A percentile compares a stretch with the other conserved stretches of the same genome.
phyloP scores from a whole-genome alignment of 495 filamentous ascomycete genomes.

The Podospora pseudopauciseta region DNA sequence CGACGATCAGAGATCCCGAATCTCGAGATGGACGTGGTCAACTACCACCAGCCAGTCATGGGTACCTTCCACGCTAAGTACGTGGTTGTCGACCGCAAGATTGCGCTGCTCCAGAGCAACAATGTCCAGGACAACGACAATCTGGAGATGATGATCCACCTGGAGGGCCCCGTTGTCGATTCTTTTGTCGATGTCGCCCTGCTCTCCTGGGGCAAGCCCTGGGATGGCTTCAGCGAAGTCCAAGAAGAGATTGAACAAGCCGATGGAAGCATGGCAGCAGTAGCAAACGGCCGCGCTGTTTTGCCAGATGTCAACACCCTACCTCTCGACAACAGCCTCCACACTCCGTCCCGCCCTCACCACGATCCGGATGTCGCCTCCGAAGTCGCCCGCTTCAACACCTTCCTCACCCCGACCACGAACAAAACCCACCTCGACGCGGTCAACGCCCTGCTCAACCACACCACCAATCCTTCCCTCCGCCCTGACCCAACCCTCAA shows the following conservation, averaged over 20 bases:
- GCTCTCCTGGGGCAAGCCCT: conserved; percentile 63
- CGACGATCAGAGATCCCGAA: conserved; percentile 61
- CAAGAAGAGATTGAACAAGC: conserved; percentile 7
- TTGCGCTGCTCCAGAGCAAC: conserved; percentile 67
- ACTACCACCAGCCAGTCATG: conserved; percentile 66
- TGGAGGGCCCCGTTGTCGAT: conserved; percentile 75
- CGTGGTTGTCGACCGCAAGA: conserved; percentile 67
- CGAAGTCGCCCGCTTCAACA: conserved; percentile 60
- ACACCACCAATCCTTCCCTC: conserved; percentile 52
- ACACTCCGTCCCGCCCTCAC: conserved; percentile 55
- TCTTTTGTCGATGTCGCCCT: conserved; percentile 68
- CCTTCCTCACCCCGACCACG: conserved; percentile 43
- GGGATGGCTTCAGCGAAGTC: conserved; percentile 55
- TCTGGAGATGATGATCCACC: conserved; percentile 72
- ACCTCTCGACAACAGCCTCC: conserved; percentile 44
- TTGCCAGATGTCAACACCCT: conserved; percentile 14
- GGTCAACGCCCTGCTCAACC: conserved; percentile 61
- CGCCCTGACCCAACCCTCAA: conserved; percentile 47
- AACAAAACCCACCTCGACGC: conserved; percentile 53
- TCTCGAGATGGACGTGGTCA: conserved; percentile 68
- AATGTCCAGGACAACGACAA: conserved; percentile 79
- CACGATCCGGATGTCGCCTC: conserved; percentile 58
- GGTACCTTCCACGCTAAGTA: conserved; percentile 79
- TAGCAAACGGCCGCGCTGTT: conserved; percentile 7
- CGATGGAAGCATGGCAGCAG: neutral